Conservation (phyloP, 2,329 filamentous ascomycete species). For the Curvularia spicifera region DNA sequence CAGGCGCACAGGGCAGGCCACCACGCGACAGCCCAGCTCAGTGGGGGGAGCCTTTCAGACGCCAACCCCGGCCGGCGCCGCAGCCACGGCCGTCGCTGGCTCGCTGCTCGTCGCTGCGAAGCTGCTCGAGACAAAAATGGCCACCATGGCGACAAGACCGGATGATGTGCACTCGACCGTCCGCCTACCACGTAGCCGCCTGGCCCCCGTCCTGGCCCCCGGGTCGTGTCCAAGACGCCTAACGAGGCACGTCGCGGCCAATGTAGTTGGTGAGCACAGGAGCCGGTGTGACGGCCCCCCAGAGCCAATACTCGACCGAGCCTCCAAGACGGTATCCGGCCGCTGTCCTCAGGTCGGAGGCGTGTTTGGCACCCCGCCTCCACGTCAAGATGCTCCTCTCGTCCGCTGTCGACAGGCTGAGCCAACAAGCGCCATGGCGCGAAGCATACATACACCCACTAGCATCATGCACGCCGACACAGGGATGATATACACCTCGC, state of each 20-base stretch:
- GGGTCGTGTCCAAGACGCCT: constrained; percentile 1
- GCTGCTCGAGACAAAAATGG: neutral
- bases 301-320: constrained; percentile 13
- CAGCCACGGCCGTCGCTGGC: neutral
- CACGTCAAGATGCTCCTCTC: constrained; percentile 14
- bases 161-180: constrained; percentile 9
- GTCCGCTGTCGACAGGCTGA: constrained; percentile 12
- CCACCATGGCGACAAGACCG: constrained; percentile 2
- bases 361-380: constrained; percentile 12
- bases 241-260: too few species aligned
- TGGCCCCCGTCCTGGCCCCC: constrained; percentile 11
- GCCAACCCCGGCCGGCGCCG: neutral
- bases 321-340: constrained; percentile 15
- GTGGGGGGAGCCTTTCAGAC: neutral
- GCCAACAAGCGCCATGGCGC: constrained; percentile 19
- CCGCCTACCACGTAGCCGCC: neutral
- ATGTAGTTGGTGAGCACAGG: neutral
- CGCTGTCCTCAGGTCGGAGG: constrained; percentile 7
- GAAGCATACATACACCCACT: constrained; percentile 11
- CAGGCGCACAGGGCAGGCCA: constrained; percentile 15
- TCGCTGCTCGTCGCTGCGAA: neutral
- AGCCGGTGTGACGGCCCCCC: constrained; percentile 12
- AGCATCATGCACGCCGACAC: constrained; percentile 21
- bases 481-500: constrained; percentile 12
- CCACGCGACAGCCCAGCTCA: constrained; percentile 11